phyloP scores from a whole-genome alignment of 1,284 basidiomycete genomes.

The Coriolopsis trogii region DNA sequence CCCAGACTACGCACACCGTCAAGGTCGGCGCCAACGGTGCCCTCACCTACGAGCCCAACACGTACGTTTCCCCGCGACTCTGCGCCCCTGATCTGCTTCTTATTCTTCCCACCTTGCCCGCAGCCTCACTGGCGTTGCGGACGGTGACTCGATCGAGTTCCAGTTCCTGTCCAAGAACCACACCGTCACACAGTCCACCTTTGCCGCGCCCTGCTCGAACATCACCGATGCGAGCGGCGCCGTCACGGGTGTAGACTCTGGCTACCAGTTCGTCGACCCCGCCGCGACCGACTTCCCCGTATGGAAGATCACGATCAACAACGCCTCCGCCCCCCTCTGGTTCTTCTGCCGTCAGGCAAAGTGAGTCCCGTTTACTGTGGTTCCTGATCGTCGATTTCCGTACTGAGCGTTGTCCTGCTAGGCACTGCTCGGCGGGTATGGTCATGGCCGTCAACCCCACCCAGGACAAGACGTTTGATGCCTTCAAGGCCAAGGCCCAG shows the following conservation, averaged over 20 bases:
- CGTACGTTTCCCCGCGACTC: slow-evolving; percentile 15
- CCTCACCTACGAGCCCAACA: slow-evolving; percentile 47
- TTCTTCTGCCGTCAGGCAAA: slow-evolving; percentile 44
- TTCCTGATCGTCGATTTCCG: neutral
- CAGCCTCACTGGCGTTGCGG: slow-evolving; percentile 44
- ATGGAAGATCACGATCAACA: slow-evolving; percentile 40
- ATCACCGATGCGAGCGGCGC: slow-evolving; percentile 30
- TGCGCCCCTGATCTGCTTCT: neutral
- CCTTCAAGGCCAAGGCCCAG: slow-evolving; percentile 43
- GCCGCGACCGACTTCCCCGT: slow-evolving; percentile 34
- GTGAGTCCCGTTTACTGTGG: slow-evolving; percentile 24
- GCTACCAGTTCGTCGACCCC: slow-evolving; percentile 39
- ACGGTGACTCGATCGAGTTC: slow-evolving; percentile 59
- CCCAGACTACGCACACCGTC: slow-evolving; percentile 40
- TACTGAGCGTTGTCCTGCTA: slow-evolving; percentile 7
- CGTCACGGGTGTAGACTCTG: slow-evolving; percentile 45
- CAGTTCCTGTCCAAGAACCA: slow-evolving; percentile 47
- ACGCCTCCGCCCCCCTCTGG: slow-evolving; percentile 42
- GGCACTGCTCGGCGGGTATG: slow-evolving; percentile 43
- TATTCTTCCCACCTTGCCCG: neutral
- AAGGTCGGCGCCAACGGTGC: slow-evolving; percentile 48
- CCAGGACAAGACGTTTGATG: slow-evolving; percentile 30
- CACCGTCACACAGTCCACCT: slow-evolving; percentile 63
- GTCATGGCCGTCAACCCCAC: slow-evolving; percentile 45
- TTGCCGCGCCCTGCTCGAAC: slow-evolving; percentile 46